phyloP scores from a whole-genome alignment of 345 rosid species.

The Syzygium aqueum region DNA sequence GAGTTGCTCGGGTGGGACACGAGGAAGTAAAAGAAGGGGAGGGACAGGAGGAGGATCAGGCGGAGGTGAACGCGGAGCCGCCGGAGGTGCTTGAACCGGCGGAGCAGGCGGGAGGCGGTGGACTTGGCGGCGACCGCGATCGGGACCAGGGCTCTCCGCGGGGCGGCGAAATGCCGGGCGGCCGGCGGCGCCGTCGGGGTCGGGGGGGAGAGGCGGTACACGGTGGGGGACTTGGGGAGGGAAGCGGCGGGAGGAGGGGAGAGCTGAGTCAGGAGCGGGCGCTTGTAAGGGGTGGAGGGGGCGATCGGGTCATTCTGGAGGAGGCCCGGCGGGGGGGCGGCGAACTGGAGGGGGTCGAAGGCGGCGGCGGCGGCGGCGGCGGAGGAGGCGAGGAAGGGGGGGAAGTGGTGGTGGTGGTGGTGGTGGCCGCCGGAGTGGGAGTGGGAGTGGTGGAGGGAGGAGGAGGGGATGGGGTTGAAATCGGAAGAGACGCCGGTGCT shows the following conservation, averaged over 20 bases:
- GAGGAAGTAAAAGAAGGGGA: conserved; percentile 68
- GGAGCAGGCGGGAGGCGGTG: conserved; percentile 34
- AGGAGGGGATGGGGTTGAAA: conserved; percentile 58
- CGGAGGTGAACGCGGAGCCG: conserved; percentile 53
- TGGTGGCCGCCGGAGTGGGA: background rate
- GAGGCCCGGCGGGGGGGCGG: background rate
- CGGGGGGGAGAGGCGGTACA: conserved; percentile 32
- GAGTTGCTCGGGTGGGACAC: conserved; percentile 81
- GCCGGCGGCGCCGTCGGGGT: conserved; percentile 6
- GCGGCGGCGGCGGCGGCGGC: background rate
- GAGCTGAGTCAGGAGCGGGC: conserved; percentile 39
- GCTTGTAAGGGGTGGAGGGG: conserved; percentile 55
- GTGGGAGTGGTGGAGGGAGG: conserved; percentile 5
- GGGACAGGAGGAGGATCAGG: conserved; percentile 50
- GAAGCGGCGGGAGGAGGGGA: conserved; percentile 22
- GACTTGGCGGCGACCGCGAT: conserved; percentile 39
- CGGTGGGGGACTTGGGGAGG: conserved; percentile 44
- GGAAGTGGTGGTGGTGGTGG: background rate
- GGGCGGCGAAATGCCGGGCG: background rate
- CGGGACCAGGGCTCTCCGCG: conserved; percentile 5
- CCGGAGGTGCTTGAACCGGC: conserved; percentile 37
- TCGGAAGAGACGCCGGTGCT: conserved; percentile 99
- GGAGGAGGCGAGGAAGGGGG: background rate
- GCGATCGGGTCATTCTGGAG: conserved; percentile 41
- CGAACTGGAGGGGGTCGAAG: background rate